Base-by-base conservation (phyloP, 768 basidiomycete species). In the Naganishia vaughanmartiniae region DNA sequence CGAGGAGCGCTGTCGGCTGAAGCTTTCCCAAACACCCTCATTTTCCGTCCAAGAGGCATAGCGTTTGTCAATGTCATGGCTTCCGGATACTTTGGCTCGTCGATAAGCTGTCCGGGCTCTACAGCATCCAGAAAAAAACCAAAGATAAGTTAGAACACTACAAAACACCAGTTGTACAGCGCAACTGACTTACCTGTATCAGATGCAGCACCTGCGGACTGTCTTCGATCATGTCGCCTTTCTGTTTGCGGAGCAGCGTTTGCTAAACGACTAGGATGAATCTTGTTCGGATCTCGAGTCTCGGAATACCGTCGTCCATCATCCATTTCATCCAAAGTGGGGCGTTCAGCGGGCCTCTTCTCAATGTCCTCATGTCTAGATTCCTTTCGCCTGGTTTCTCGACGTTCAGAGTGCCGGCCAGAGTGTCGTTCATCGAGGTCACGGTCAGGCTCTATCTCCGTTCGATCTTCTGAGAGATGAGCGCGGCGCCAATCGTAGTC, bases 341-440 rank as follows among this genome's bases (percentile, higher is more conserved):
- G 10, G 26, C 60, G 42, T 17, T 39, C 39, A n/a, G 21, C n/a
- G 39, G 12, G 39, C 60, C 24, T 19, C 21, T 26, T 63, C 42
- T 28, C 39, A 4, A 17, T 45, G 26, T 30, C 60, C 2, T 30
- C 26, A 21, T 63, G 11, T 45, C 60, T n/a, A 24, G 57, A 36
- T 33, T 33, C 57, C 14, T 19, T 39, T 9, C 17, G 15, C 21
- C 42, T 42, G 26, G 39, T 30, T 45, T 63, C 60, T 2, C 42
- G 60, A 4, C 60, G 60, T 28, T 63, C 39, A 51, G 48, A 26
- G 12, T 51, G 48, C 24, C 60, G 60, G 14, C 46, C 39, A 51
- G 48, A 26, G 12, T 51, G 48, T 51, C 48, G 19, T 21, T 51
- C 48, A n/a, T 51, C 48, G 24, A 9, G 21, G 24, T 51, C 48